Evolutionary conservation across 2,329 filamentous ascomycete genomes (phyloP).

Genomic region (Endothia cerciana): DNA sequence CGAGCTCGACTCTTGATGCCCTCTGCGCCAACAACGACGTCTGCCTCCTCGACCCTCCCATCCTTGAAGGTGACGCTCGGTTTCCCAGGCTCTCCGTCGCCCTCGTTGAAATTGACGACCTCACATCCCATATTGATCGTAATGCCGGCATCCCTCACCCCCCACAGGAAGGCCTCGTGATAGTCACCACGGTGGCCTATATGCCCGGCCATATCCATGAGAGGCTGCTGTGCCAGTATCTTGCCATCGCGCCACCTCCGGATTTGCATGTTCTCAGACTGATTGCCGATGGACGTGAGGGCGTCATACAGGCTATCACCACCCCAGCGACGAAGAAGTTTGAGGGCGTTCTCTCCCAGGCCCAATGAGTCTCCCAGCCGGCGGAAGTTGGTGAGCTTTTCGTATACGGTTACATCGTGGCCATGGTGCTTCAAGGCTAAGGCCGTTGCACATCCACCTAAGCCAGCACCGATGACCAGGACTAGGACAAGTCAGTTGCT

Average conservation of each 20-base stretch:
- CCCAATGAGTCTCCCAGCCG: constrained; percentile 49
- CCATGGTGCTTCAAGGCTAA: constrained; percentile 52
- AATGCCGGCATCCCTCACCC: constrained; percentile 45
- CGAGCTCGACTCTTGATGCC: constrained; percentile 55
- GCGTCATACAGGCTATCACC: constrained; percentile 41
- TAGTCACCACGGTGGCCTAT: constrained; percentile 51
- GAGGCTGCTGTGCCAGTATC: constrained; percentile 49
- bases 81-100: constrained; percentile 24
- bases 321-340: constrained; percentile 50
- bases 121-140: constrained; percentile 45
- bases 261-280: constrained; percentile 52
- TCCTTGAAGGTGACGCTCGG: constrained; percentile 41
- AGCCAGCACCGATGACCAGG: constrained; percentile 53
- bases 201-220: constrained; percentile 56
- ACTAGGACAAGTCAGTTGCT: constrained; percentile 36
- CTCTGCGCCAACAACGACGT: constrained; percentile 56
- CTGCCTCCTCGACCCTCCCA: constrained; percentile 44
- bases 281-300: constrained; percentile 50
- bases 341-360: constrained; percentile 51
- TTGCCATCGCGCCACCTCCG: constrained; percentile 52
- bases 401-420: constrained; percentile 47
- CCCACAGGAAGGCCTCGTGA: constrained; percentile 46
- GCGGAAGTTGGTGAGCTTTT: constrained; percentile 47
- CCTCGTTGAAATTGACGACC: constrained; percentile 44
- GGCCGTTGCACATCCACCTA: constrained; percentile 53